These are phyloP conservation scores for Orbilia javanica DNA, from an alignment of 2,329 filamentous ascomycete genomes.

Conservation along the genomic window DNA sequence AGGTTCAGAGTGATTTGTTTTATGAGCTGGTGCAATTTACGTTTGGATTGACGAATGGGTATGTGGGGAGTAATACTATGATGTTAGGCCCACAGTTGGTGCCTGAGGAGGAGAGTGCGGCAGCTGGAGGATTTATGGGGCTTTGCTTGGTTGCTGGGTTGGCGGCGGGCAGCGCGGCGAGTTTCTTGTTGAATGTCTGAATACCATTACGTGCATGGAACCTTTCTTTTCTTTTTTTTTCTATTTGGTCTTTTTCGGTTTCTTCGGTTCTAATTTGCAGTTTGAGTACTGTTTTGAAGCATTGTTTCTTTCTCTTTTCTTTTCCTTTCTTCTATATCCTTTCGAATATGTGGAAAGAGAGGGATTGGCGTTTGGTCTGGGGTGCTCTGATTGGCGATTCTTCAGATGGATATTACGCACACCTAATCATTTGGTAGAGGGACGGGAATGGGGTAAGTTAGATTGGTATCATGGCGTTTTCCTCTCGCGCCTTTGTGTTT, in stretches of 20 bases:
- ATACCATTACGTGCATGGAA: neutral
- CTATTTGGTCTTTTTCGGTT: neutral
- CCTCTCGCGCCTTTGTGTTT: neutral
- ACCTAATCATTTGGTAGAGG: neutral
- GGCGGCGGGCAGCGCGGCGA: conserved; percentile 42
- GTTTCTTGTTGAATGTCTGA: conserved; percentile 48
- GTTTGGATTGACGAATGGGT: conserved; percentile 89
- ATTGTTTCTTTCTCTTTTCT: neutral
- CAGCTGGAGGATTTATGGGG: conserved; percentile 93
- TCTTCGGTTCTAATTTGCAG: conserved; percentile 16
- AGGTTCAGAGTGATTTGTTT: conserved; percentile 83
- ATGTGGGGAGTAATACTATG: conserved; percentile 88
- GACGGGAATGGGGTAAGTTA: neutral
- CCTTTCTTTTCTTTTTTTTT: neutral
- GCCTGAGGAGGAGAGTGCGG: conserved; percentile 83
- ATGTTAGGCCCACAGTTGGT: conserved; percentile 89
- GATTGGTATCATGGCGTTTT: neutral
- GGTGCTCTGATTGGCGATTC: neutral
- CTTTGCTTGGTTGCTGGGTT: conserved; percentile 55
- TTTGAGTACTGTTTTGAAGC: neutral
- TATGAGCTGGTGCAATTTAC: conserved; percentile 84
- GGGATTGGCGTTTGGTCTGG: conserved; percentile 28
- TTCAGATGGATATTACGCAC: neutral
- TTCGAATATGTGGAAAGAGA: neutral
- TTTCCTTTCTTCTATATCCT: neutral